Evolutionary conservation across 768 basidiomycete genomes (phyloP), one percentile per base, ranked within the genome.

Genomic region (Daedaleopsis nitida): DNA sequence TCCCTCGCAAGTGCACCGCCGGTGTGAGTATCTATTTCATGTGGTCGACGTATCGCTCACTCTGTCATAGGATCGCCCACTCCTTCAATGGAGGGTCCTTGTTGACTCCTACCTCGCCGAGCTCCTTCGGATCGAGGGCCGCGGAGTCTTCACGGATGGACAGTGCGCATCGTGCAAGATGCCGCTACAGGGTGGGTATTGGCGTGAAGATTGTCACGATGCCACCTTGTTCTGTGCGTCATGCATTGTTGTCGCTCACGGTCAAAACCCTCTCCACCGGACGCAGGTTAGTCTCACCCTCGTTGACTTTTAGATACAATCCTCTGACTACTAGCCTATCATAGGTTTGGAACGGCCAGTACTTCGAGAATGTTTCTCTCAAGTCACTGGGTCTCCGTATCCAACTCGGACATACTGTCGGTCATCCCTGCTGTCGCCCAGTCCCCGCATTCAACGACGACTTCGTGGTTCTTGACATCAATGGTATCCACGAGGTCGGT

Each of bases 331-430:
- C n/a, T n/a, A n/a, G n/a, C n/a, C n/a, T n/a, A n/a, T n/a, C n/a
- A 43, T 27, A 45, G 44, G 8, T 17, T 8, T 45, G 44, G 44
- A 45, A 17, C 2, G 44, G 44, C 10, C 17, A 7, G 14, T 21
- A 45, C 17, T 45, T 45, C 17, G 44, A 24, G 34, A 45, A 14
- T n/a, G 27, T 56, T 0, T 57, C 52, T 7, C 60, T 73, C 7
- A 27, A 50, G 27, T 48, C 38, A 6, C 35, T 70, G 13, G 73
- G 72, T 13, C 44, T 71, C 2, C 17, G 50, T 1, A 27, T 72
- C 19, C 70, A 74, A 51, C 67, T 75, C 1, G 70, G 72, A 4
- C 72, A 75, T 51, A n/a, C 5, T 1, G 44, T 14, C 13, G 64
- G 65, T 4, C 52, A 57, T 3, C 1, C 14, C 1, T 72, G 72